These are phyloP conservation scores for Domatiomyces catenatus DNA, from an alignment of 2,329 filamentous ascomycete species.

Conservation along the genomic window DNA sequence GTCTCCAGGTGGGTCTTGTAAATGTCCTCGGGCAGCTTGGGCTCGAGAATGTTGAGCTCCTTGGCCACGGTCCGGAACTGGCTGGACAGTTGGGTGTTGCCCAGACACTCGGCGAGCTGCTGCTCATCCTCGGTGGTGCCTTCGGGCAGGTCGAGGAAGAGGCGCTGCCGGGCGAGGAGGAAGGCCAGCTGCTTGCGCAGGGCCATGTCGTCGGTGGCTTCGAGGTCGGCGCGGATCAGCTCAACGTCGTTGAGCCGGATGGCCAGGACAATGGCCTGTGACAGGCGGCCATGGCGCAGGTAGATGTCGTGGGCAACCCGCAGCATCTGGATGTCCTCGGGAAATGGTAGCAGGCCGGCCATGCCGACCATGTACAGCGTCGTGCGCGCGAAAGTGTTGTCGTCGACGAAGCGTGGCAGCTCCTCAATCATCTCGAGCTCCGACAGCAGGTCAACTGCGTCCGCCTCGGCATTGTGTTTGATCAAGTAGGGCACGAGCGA, in stretches of 20 bases:
- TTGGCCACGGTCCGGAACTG: conserved; percentile 91
- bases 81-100: conserved; percentile 74
- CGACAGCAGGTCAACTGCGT: conserved; percentile 91
- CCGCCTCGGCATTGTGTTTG: conserved; percentile 93
- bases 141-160: conserved; percentile 52
- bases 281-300: conserved; percentile 77
- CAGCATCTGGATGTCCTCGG: conserved; percentile 91
- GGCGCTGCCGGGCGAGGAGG: conserved; percentile 78
- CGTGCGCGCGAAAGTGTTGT: conserved; percentile 82
- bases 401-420: conserved; percentile 76
- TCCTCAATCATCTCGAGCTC: conserved; percentile 95
- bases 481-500: conserved; percentile 86
- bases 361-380: conserved; percentile 98
- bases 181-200: conserved; percentile 90
- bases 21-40: conserved; percentile 94
- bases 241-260: conserved; percentile 81
- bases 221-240: conserved; percentile 68
- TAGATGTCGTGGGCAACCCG: conserved; percentile 88
- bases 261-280: conserved; percentile 84
- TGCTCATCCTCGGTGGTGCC: conserved; percentile 51
- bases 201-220: conserved; percentile 61
- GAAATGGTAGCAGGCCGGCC: conserved; percentile 93
- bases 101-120: conserved; percentile 66
- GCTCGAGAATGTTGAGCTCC: conserved; percentile 91
- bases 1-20: conserved; percentile 98